Base-by-base conservation (phyloP, 1,139 yeast species). In the Torulaspora globosa region DNA sequence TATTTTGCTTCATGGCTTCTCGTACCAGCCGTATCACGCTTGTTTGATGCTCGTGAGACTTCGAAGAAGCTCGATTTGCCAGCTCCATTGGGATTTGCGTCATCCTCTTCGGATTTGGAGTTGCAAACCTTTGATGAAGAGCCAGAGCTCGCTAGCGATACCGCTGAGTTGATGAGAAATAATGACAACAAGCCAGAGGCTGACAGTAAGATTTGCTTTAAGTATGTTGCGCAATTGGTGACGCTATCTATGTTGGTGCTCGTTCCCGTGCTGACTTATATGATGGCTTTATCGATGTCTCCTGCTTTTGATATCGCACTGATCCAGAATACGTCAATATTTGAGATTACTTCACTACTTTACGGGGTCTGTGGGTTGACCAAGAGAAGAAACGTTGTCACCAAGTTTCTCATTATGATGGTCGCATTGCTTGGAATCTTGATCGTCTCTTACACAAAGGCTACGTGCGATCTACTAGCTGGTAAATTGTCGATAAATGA, bases 391-490 rank as follows among this genome's bases (percentile, higher is more conserved):
- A 48, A 44, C 27, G 47, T 52, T 19, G 49, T 54, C 29, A 48
- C 57, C 15, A 57, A 55, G 36, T 58, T 56, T 24, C 11, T 49
- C 11, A 31, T 57, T 27, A 56, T 57, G 60, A 47, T 56, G 52
- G 23, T 48, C 9, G 58, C 59, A 11, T 35, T 58, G 30, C 15
- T 51, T 10, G 58, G 59, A 21, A 50, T 54, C 27, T 36, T 48
- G 39, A 36, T 47, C 12, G 54, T 51, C 18, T 50, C 54, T 9
- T 52, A 47, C 40, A 53, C 51, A 23, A 52, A 49, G 48, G 54
- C 50, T n/a, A 49, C 53, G 10, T 50, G 54, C 19, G 55, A 52
- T 37, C 31, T 52, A 33, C 44, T 52, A 19, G 50, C 55, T 12
- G 55, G 55, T 11, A 52, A 52, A 40, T 29, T 48, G 27, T 49